Evolutionary conservation across 1,284 basidiomycete species (phyloP).

Genomic region (Trametes polyzona): DNA sequence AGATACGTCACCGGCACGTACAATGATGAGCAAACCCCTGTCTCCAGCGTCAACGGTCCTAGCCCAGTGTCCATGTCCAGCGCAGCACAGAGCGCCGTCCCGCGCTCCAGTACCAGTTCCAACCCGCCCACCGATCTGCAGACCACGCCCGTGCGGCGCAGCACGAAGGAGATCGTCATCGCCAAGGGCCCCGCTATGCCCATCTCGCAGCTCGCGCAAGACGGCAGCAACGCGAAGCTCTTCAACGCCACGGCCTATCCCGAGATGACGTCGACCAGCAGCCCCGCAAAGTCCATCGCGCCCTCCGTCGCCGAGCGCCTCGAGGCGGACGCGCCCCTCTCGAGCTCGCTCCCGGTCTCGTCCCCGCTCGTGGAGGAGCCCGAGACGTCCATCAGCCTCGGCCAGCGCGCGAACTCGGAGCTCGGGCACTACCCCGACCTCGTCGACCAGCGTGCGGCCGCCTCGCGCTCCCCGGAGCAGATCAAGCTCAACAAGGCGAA

Average conservation of each 20-base stretch:
- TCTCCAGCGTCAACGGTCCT: conserved; percentile 23
- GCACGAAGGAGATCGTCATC: conserved; percentile 61
- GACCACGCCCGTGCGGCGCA: conserved; percentile 41
- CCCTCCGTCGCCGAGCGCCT: conserved; percentile 48
- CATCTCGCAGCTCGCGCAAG: conserved; percentile 58
- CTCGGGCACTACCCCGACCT: conserved; percentile 77
- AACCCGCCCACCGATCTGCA: conserved; percentile 40
- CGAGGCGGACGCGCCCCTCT: conserved; percentile 57
- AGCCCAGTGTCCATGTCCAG: conserved; percentile 34
- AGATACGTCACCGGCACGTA: conserved; percentile 78
- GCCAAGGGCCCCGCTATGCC: conserved; percentile 61
- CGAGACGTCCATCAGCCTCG: conserved; percentile 42
- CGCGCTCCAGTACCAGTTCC: conserved; percentile 66
- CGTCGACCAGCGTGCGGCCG: conserved; percentile 41
- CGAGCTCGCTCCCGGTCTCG: conserved; percentile 54
- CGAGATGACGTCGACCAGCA: conserved; percentile 40
- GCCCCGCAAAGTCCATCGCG: conserved; percentile 55
- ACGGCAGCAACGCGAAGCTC: conserved; percentile 63
- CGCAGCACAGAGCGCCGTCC: conserved; percentile 23
- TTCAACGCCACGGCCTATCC: conserved; percentile 49
- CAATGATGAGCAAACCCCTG: conserved; percentile 56
- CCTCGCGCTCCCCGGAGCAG: conserved; percentile 56
- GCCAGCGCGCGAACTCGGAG: conserved; percentile 73
- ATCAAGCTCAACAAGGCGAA: conserved; percentile 49
- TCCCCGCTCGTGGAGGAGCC: conserved; percentile 50